Evolutionary conservation across 257 asterid genomes (phyloP), one percentile per base, ranked within the genome.

Genomic region (Solanum gandarillasii): DNA sequence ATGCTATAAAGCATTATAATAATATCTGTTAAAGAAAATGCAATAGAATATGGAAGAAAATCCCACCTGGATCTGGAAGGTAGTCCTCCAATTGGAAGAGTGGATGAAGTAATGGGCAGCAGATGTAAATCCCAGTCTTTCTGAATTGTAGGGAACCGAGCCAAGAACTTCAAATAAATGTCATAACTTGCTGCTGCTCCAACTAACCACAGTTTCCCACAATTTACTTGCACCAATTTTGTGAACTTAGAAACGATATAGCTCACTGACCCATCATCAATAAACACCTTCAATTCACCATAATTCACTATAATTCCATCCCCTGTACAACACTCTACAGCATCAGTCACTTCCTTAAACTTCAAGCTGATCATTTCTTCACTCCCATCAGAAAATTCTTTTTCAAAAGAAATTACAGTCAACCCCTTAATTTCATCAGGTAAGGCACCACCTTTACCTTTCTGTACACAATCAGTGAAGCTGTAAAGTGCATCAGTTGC

Each of bases 71-170:
- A 93, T 89, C 87, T 92, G 90, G 96, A 91, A 82, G 87, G 39
- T 62, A 89, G 90, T 72, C 92, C 95, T 89, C 95, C 97, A 82
- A 74, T 83, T 41, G 92, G 89, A 87, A 90, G 78, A 12, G 83
- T 84, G 25, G 93, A 89, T 68, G 93, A 86, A 89, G 98, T 96
- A 89, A 97, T 94, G 68, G 99, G 98, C 87, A 95, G 88, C 88
- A 95, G 89, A 86, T 95, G 92, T 93, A 97, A 92, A 92, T 95
- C 97, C 95, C 94, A 96, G 81, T 95, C 98, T 78, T 86, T 91
- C 89, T 93, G 96, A 67, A 93, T 88, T 6, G 91, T 83, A 16
- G 98, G 98, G 88, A 95, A 88, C 87, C 90, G 92, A 87, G 90
- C 92, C 39, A 93, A 58, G 16, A 95, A 90, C 92, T 90, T 95